Base-by-base conservation (phyloP, 2,329 filamentous ascomycete species). In the Metarhizium sp. region DNA sequence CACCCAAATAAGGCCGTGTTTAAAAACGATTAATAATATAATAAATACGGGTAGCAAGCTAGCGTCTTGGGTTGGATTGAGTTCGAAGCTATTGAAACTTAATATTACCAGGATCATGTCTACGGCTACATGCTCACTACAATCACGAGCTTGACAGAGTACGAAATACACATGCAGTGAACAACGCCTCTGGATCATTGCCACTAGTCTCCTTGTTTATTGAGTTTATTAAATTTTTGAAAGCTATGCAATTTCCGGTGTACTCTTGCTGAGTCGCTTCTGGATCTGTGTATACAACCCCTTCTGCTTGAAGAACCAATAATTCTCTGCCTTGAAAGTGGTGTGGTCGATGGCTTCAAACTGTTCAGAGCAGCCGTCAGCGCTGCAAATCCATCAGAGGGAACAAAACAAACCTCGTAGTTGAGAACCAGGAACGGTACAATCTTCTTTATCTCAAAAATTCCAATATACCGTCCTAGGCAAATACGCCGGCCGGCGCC, bases 371-470 rank as follows among this genome's bases (percentile, higher is more conserved):
- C 6, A 20, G 25, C 13, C 6, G 16, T 47, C 25, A 47, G 45
- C n/a, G 4, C 18, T 25, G 45, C 2, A 47, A 30, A 20, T 11
- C 1, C 16, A 29, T 47, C 10, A 1, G 16, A 1, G n/a, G 13
- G 6, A 47, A 7, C 18, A 25, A 8, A 4, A 58, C 60, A 59
- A 51, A 67, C 64, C 40, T 67, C 58, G 45, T 66, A 67, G 42
- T 61, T 60, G 16, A 64, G 36, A n/a, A 66, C 36, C 4, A 67
- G 52, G 36, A 61, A 61, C 0, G 64, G 54, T 4, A 67, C 46
- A 6, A 67, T 32, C 57, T 67, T 67, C 51, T 66, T 66, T 20
- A 67, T 52, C 52, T 67, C 66, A 10, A 67, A 47, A 16, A 66
- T 60, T 7, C 60, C 65, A 30, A 67, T 51, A 48, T 65, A 57